Percentiles rank a stretch among this genome's conserved stretches.
These are phyloP conservation scores for Penicillium polonicum DNA, from an alignment of 2,329 filamentous ascomycete genomes.

Conservation along the genomic window DNA sequence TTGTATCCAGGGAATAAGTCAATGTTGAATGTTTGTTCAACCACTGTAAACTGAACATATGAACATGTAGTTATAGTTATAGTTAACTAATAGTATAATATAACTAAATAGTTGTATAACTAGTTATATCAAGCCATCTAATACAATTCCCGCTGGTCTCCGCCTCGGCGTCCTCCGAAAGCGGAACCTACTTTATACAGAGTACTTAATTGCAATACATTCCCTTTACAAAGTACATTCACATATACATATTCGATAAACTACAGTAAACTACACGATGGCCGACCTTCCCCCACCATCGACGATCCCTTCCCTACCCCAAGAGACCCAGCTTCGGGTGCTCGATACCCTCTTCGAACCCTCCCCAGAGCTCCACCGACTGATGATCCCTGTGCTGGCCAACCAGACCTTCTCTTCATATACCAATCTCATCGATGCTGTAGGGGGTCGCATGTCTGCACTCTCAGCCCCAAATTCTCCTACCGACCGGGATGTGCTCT, in stretches of 20 bases:
- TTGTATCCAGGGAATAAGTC: background rate
- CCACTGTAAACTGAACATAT: too few species aligned
- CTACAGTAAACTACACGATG: slow-evolving; percentile 18
- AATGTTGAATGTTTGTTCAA: background rate
- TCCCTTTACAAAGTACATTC: background rate
- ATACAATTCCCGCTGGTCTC: slow-evolving; percentile 10
- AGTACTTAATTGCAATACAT: slow-evolving; percentile 1
- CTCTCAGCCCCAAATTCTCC: slow-evolving; percentile 55
- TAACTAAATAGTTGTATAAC: too few species aligned
- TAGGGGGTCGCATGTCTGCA: slow-evolving; percentile 62
- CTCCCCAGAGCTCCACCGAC: slow-evolving; percentile 68
- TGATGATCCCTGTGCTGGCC: slow-evolving; percentile 67
- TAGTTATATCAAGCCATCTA: too few species aligned
- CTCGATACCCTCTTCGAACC: slow-evolving; percentile 86
- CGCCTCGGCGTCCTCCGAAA: slow-evolving; percentile 24
- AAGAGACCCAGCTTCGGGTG: slow-evolving; percentile 52
- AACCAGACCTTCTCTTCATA: slow-evolving; percentile 65
- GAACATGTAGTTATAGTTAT: too few species aligned
- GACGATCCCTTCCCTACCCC: slow-evolving; percentile 56
- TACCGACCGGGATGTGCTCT: slow-evolving; percentile 58
- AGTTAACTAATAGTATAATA: too few species aligned
- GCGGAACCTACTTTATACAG: background rate
- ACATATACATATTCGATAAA: background rate
- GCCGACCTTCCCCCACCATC: slow-evolving; percentile 57
- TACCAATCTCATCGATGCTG: slow-evolving; percentile 63